phyloP scores from a whole-genome alignment of 2,329 filamentous ascomycete species.

The Seiridium cupressi region DNA sequence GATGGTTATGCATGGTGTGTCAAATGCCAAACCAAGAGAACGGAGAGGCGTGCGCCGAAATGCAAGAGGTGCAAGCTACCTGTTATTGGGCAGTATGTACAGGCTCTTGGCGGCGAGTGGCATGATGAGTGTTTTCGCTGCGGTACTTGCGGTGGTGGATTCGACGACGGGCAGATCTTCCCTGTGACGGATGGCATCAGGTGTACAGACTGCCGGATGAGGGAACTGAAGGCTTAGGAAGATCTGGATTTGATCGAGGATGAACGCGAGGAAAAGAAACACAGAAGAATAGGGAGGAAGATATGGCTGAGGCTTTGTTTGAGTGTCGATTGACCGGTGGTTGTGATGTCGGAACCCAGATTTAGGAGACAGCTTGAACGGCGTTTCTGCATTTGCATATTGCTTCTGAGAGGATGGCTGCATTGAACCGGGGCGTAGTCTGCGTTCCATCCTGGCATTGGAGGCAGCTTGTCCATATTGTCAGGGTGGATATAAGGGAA shows the following conservation, averaged over 20 bases:
- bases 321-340: not conserved
- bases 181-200: slow-evolving; percentile 56
- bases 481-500: no score
- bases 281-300: not conserved
- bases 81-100: slow-evolving; percentile 86
- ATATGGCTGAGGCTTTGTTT: not conserved
- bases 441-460: no score
- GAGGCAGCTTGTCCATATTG: no score
- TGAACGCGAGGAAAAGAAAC: not conserved
- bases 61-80: slow-evolving; percentile 82
- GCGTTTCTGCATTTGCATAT: no score
- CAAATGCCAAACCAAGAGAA: slow-evolving; percentile 86
- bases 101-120: slow-evolving; percentile 89
- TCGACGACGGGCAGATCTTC: slow-evolving; percentile 66
- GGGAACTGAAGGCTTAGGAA: slow-evolving; percentile 53
- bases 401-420: no score
- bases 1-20: slow-evolving; percentile 98
- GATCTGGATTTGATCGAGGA: not conserved
- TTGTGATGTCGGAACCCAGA: no score
- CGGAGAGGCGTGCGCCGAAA: slow-evolving; percentile 82
- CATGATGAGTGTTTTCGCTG: slow-evolving; percentile 91
- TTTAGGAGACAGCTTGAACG: no score
- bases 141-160: slow-evolving; percentile 56
- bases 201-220: slow-evolving; percentile 60
- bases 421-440: no score